These are phyloP conservation scores for Camillea tinctor DNA, from an alignment of 2,329 filamentous ascomycete genomes.

Conservation along the genomic window DNA sequence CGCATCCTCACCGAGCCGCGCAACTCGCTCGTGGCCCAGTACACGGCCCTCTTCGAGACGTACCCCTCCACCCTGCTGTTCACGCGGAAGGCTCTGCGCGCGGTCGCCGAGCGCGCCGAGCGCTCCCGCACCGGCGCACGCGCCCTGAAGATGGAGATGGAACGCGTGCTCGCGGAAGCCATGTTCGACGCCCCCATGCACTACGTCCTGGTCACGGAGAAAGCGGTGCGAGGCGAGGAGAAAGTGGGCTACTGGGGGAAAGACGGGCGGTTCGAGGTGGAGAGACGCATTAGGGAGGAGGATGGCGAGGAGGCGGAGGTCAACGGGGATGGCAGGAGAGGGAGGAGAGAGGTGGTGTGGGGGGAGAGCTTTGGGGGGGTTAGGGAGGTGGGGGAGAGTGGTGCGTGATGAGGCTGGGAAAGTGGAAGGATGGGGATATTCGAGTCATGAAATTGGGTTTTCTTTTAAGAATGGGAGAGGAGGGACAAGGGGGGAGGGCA, in stretches of 20 bases:
- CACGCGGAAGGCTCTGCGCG: constrained; percentile 76
- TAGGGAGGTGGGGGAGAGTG: constrained; percentile 34
- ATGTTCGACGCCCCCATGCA: constrained; percentile 80
- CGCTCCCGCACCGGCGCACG: constrained; percentile 71
- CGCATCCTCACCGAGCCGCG: constrained; percentile 90
- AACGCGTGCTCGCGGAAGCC: constrained; percentile 72
- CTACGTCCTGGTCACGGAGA: constrained; percentile 72
- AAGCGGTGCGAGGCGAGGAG: constrained; percentile 62
- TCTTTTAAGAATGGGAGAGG: too few relatives aligned
- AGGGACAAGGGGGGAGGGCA: too few relatives aligned
- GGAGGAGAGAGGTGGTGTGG: constrained; percentile 16
- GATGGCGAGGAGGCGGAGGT: constrained; percentile 37
- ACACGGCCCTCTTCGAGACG: constrained; percentile 79
- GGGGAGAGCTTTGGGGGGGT: constrained; percentile 26
- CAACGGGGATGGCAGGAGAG: constrained; percentile 7
- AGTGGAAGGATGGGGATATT: too few relatives aligned
- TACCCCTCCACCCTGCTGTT: constrained; percentile 80
- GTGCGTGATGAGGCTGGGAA: constrained; percentile 19
- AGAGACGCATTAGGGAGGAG: constrained; percentile 66
- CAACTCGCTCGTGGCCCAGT: constrained; percentile 85
- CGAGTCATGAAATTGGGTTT: too few relatives aligned
- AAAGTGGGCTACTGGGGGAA: constrained; percentile 65
- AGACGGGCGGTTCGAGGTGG: constrained; percentile 67
- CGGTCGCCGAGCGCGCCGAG: constrained; percentile 69
- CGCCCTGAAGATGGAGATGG: constrained; percentile 77